A percentile compares a stretch with the other conserved stretches of the same genome.
Evolutionary conservation across 1,139 yeast species (phyloP).

Genomic region (Candida anutae): DNA sequence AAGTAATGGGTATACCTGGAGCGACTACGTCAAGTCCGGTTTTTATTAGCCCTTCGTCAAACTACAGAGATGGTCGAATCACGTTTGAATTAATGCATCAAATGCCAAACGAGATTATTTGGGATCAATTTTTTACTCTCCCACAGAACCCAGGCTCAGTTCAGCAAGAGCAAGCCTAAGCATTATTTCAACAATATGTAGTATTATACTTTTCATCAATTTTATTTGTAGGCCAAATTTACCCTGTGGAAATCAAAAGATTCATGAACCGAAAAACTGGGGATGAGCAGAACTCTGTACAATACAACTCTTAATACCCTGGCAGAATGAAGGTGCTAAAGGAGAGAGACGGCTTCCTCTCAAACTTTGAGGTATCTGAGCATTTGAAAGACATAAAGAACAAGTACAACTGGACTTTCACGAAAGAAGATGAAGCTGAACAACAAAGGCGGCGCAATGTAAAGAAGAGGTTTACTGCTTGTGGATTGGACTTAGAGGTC

Average conservation of each 20-base stretch:
- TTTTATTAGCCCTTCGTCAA: constrained; percentile 1
- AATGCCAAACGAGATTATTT: constrained; percentile 61
- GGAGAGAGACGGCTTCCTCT: constrained; percentile 55
- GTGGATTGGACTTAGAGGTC: constrained; percentile 50
- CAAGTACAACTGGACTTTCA: constrained; percentile 39
- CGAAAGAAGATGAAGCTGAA: constrained; percentile 27
- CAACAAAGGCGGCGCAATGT: constrained; percentile 21
- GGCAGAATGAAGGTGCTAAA: constrained; percentile 35
- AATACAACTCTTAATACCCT: no score
- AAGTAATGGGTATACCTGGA: constrained; percentile 6
- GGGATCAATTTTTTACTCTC: constrained; percentile 65
- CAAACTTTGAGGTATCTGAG: constrained; percentile 64
- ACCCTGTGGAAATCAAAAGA: no score
- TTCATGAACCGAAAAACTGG: no score
- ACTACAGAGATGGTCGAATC: constrained; percentile 40
- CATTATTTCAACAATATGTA: no score
- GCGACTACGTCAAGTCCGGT: constrained; percentile 3
- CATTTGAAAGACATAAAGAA: constrained; percentile 49
- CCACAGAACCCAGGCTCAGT: constrained; percentile 8
- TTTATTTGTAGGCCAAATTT: no score
- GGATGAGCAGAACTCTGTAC: no score
- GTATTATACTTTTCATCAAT: no score
- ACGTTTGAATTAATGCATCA: constrained; percentile 58
- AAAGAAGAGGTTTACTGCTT: constrained; percentile 36
- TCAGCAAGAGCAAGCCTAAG: no score